Percentiles rank a stretch among this genome's conserved stretches.
phyloP scores from a whole-genome alignment of 2,329 filamentous ascomycete species.

The Dactylellina sp. region DNA sequence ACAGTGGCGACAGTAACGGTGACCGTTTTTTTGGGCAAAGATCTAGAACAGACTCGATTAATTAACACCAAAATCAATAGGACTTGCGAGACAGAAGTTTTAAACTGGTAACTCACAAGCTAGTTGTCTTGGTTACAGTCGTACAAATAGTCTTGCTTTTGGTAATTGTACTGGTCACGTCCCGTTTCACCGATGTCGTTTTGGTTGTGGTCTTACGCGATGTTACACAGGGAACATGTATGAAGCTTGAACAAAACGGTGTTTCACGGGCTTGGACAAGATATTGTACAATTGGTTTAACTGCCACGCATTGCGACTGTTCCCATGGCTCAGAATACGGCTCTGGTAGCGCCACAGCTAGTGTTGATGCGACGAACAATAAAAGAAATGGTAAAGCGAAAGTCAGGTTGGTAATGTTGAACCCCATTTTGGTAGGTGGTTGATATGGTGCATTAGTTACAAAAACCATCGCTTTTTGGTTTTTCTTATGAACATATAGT shows the following conservation, averaged over 20 bases:
- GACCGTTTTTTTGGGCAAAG: not conserved
- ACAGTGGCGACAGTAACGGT: not conserved
- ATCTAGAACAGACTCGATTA: not conserved
- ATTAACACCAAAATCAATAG: too few species aligned
- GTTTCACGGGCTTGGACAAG: not conserved
- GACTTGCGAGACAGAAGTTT: too few species aligned
- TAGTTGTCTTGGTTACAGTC: not conserved
- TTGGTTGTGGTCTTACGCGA: not conserved
- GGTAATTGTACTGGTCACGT: not conserved
- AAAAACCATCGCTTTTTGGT: too few species aligned
- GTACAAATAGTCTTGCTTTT: not conserved
- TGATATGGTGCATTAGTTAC: too few species aligned
- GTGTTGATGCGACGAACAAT: not conserved
- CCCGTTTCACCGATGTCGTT: not conserved
- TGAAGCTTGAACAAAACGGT: not conserved
- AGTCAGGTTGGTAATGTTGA: too few species aligned
- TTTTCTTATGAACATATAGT: too few species aligned
- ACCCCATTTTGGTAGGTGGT: too few species aligned
- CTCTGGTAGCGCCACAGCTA: not conserved
- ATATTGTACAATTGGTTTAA: conserved; percentile 5
- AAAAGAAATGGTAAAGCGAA: not conserved
- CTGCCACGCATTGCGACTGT: not conserved
- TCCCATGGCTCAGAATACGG: not conserved
- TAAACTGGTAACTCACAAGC: not conserved
- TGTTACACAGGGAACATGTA: not conserved